Base-by-base conservation (phyloP, 192 early-diverging fungal genomes). In the Linnemannia schmuckeri region DNA sequence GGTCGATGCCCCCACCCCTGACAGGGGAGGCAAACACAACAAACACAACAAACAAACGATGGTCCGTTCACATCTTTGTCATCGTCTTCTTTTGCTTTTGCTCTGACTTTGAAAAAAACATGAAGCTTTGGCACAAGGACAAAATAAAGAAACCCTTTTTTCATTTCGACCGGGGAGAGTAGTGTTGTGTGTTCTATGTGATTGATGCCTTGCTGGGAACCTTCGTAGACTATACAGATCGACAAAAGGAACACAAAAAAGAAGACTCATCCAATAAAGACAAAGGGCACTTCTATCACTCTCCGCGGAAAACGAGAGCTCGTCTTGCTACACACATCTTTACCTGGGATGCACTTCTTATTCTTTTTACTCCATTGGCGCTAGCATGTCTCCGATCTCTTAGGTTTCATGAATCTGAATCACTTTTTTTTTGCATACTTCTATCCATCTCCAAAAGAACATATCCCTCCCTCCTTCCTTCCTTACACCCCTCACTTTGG, bases 221-320 rank as follows among this genome's bases (percentile, higher is more conserved):
- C 61, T 33, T 66, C 49, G 5, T 66, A 13, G 44, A 46, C 27
- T 33, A 33, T 0, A 66, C 61, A 66, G 57, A 63, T 33, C 57
- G 27, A 63, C 57, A 33, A 33, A 33, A 15, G 49, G 30, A 57
- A n/a, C 22, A 33, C 4, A 66, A 55, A 6, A 27, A 57, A 57
- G 49, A 52, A 52, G 49, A 22, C 49, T 52, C 49, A 17, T 52
- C 49, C 3, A 52, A 52, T 52, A 18, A 18, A 52, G 18, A 18
- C 49, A 20, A 52, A 52, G 49, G 20, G 49, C 49, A 5, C 5
- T 52, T 52, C 55, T 10, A 9, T 57, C 6, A 52, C n/a, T 3
- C 61, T 66, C 61, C 61, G 61, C 61, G 61, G 61, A 66, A 66
- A 66, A 66, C 30, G 61, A 66, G 12, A 66, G 33, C 61, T 66